A percentile compares a stretch with the other conserved stretches of the same genome.
These are phyloP conservation scores for Tulasnella calospora DNA, from an alignment of 768 basidiomycete genomes.

Conservation along the genomic window DNA sequence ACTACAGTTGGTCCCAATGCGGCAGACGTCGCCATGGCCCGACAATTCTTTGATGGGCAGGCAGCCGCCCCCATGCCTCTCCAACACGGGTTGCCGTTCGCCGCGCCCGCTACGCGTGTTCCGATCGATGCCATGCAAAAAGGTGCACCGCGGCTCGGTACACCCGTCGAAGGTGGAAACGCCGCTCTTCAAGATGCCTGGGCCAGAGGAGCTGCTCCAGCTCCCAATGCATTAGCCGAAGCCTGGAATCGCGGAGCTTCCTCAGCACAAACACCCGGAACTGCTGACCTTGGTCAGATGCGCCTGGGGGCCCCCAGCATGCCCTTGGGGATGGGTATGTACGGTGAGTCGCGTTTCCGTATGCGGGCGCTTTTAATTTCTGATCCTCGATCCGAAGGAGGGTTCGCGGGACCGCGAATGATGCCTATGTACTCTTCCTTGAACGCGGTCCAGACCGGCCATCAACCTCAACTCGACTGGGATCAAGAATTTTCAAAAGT, in stretches of 20 bases:
- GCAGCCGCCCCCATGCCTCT: constrained; percentile 38
- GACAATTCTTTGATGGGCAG: constrained; percentile 59
- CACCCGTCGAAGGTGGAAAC: not conserved
- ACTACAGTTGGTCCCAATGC: constrained; percentile 48
- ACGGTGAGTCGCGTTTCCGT: constrained; percentile 29
- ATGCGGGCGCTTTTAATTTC: constrained; percentile 21
- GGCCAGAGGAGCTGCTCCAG: not conserved
- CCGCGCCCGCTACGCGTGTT: not conserved
- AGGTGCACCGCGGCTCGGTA: not conserved
- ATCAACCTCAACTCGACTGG: constrained; percentile 33
- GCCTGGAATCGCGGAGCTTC: constrained; percentile 4
- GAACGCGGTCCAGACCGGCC: constrained; percentile 27
- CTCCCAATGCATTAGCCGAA: constrained; percentile 8
- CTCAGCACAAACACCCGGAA: not conserved
- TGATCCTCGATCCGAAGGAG: not conserved
- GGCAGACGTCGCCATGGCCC: constrained; percentile 67
- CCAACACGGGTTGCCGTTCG: constrained; percentile 1
- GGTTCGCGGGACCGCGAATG: constrained; percentile 24
- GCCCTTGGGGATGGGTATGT: constrained; percentile 32
- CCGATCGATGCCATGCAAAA: not conserved
- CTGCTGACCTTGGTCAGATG: not conserved
- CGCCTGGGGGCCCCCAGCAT: constrained; percentile 18
- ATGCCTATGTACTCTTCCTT: constrained; percentile 30
- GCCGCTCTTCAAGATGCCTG: not conserved
- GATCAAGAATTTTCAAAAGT: constrained; percentile 30